Conservation (phyloP, 2,329 filamentous ascomycete genomes). For the Capronia coronata region DNA sequence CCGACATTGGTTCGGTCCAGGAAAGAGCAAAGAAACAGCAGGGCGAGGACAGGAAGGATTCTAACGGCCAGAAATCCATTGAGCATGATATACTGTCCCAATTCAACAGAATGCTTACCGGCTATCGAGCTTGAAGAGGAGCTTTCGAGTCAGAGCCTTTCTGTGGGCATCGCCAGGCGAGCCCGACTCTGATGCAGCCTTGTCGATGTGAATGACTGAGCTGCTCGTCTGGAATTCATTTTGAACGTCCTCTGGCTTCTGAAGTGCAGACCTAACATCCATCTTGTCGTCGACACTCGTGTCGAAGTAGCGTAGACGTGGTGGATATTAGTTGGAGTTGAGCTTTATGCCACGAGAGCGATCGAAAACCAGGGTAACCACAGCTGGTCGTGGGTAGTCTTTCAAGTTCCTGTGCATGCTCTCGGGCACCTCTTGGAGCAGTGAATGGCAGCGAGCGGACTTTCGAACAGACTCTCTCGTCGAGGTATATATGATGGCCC, state of each 20-base stretch:
- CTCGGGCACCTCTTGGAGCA: too few relatives aligned
- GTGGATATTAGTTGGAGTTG: background rate
- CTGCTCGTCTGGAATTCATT: slow-evolving; percentile 11
- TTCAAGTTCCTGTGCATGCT: too few relatives aligned
- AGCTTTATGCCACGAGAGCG: too few relatives aligned
- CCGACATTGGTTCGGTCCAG: slow-evolving; percentile 67
- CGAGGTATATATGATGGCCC: too few relatives aligned
- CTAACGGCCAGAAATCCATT: slow-evolving; percentile 33
- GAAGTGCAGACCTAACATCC: slow-evolving; percentile 1
- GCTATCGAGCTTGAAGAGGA: slow-evolving; percentile 51
- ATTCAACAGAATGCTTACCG: slow-evolving; percentile 32
- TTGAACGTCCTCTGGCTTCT: slow-evolving; percentile 17
- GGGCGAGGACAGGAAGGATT: slow-evolving; percentile 56
- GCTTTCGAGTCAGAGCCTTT: slow-evolving; percentile 36
- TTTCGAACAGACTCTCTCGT: too few relatives aligned
- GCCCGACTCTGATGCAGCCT: background rate
- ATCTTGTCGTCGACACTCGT: slow-evolving; percentile 1
- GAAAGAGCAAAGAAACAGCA: slow-evolving; percentile 60
- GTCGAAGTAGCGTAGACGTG: slow-evolving; percentile 1
- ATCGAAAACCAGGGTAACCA: too few relatives aligned
- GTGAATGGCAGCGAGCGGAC: too few relatives aligned
- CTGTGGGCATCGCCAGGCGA: slow-evolving; percentile 12
- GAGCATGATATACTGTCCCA: background rate
- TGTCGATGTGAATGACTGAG: slow-evolving; percentile 4
- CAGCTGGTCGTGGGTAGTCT: too few relatives aligned